Base-by-base conservation (phyloP, 148 eudicot species). In the Selenicereus undatus region DNA sequence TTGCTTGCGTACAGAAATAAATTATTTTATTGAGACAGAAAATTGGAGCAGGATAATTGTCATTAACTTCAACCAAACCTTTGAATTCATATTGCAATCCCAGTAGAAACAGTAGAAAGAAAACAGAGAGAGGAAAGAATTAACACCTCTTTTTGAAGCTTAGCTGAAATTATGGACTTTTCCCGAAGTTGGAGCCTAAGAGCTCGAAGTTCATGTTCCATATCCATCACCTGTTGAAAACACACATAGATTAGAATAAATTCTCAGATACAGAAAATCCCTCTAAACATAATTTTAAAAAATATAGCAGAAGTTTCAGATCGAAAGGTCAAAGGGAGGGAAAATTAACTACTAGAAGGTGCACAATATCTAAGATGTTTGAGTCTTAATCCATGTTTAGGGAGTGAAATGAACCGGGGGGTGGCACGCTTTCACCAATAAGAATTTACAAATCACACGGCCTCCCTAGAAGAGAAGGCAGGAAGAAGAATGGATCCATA, bases 151-250 rank as follows among this genome's bases (percentile, higher is more conserved):
- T 90, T 91, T 83, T 94, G 93, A 82, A 96, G 99, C 86, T 89
- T 91, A 30, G 95, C 85, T 4, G 98, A 92, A 81, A 91, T 84
- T 78, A 90, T 90, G 75, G 90, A 88, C 86, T 96, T 96, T 83
- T 96, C 97, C 58, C 90, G 88, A 29, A 96, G 95, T 73, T 90
- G 93, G 76, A 92, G 85, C 79, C 99, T 84, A 74, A 96, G 90
- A 79, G 94, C 99, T 84, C 89, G 90, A 78, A 94, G 99, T 78
- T 96, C 99, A 68, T 90, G 93, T 76, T 96, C 99, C 98, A 96
- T 96, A 86, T 94, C 98, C 89, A 90, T 90, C 75, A 96, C 97
- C 99, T 96, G 83, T 48, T 70, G 22, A 76, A 81, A 60, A 68
- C 29, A 71, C 70, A 27, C 71, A 12, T n/a, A 36, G 29, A 77